Base-by-base conservation (phyloP, 2,329 filamentous ascomycete species). In the Cercospora sesami region DNA sequence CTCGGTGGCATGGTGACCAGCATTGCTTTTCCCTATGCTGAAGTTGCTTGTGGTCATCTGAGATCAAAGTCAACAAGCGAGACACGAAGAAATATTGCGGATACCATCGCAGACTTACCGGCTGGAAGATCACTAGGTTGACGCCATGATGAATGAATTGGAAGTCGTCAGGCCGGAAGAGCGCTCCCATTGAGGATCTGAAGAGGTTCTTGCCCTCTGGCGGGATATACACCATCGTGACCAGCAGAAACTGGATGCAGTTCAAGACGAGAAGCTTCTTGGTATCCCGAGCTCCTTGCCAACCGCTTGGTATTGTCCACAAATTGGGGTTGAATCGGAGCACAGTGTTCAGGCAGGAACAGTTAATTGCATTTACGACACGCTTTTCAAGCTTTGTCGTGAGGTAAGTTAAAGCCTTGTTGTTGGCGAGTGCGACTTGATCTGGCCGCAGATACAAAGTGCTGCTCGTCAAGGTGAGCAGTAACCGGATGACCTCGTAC, bases 141-240 rank as follows among this genome's bases (percentile, higher is more conserved):
- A 78, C 61, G 9, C 76, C 76, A 62, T 76, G 74, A 55, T 76
- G 73, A 9, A 98, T 89, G 78, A 99, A 99, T 78, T 99, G 95
- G 76, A 99, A 98, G 78, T 99, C 95, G 78, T 97, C 93, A 0
- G 94, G 92, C 58, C 95, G 88, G 80, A 98, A 95, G 57, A 99
- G 81, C 42, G 94, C 88, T 31, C 95, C 92, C 31, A 97, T 87
- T 73, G 96, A 97, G 79, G 97, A 93, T 16, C 95, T 91, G 78
- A 96, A 98, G 76, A 90, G 94, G 79, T 99, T 99, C 82, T 96
- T 96, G 36, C 72, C 72, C 14, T 66, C 68, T 6, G 76, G 75
- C 12, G 73, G 74, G 9, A 72, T 73, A 62, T 78, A 77, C 16
- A 75, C 71, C 58, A 76, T 70, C 3, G 77, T 68, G 2, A 93